phyloP scores from a whole-genome alignment of 495 filamentous ascomycete species.

The Platismatia glauca region DNA sequence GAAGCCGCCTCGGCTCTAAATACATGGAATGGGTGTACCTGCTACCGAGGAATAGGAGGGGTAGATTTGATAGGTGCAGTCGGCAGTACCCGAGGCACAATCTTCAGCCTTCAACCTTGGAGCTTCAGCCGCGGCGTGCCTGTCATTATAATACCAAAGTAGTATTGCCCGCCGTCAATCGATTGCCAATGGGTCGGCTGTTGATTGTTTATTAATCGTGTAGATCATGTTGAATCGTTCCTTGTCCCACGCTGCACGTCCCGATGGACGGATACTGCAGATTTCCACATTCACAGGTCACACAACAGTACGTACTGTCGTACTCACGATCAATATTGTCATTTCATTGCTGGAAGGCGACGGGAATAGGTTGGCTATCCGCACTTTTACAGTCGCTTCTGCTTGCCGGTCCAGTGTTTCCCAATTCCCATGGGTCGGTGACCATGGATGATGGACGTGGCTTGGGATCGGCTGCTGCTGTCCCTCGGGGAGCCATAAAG shows the following conservation, averaged over 20 bases:
- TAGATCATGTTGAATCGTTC: neutral
- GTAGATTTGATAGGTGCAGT: neutral
- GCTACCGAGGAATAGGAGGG: no score
- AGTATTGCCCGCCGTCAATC: neutral
- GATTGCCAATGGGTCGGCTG: neutral
- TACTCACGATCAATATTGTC: no score
- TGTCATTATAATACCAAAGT: neutral
- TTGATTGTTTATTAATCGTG: neutral
- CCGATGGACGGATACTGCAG: neutral
- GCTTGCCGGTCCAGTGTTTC: neutral
- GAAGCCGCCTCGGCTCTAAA: neutral
- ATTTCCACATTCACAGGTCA: neutral
- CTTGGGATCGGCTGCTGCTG: no score
- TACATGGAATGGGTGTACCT: no score
- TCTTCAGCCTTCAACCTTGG: neutral
- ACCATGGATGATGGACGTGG: no score
- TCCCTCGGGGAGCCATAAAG: neutral
- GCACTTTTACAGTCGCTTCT: neutral
- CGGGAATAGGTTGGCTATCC: neutral
- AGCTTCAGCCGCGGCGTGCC: conserved; percentile 1
- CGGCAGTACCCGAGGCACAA: neutral
- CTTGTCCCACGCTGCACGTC: neutral
- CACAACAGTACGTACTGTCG: no score
- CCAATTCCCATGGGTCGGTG: no score
- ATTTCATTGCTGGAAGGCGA: no score